Conservation (phyloP, 108 stramenopile species). For the Cylindrotheca closterium region DNA sequence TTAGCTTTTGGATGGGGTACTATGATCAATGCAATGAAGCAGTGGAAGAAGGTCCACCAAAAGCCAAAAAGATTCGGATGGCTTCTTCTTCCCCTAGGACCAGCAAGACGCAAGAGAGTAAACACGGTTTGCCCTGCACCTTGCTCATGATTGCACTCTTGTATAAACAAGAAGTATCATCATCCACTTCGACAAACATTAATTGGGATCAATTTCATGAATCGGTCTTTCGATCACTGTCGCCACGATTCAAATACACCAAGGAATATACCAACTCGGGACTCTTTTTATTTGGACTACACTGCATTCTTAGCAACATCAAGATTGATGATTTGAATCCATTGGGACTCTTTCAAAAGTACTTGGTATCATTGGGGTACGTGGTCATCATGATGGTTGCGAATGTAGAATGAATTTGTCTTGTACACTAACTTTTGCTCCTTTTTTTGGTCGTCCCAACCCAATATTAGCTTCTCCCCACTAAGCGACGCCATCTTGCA, state of each 20-base stretch:
- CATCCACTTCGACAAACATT: neutral
- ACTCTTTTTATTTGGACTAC: constrained; percentile 19
- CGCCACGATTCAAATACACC: constrained; percentile 17
- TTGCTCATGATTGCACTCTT: neutral
- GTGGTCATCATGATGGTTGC: neutral
- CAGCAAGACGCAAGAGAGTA: neutral
- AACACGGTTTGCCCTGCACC: neutral
- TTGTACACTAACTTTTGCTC: constrained; percentile 1
- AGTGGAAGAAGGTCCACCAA: neutral
- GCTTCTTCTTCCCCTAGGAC: neutral
- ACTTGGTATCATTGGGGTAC: constrained; percentile 18
- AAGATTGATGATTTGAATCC: constrained; percentile 11
- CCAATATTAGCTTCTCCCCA: neutral
- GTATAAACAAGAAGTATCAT: neutral
- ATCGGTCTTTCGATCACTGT: neutral
- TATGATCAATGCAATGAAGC: neutral
- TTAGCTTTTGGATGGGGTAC: neutral
- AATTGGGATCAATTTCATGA: constrained; percentile 3
- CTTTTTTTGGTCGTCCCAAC: neutral
- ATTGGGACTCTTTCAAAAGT: neutral
- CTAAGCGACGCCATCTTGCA: constrained; percentile 10
- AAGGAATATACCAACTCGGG: constrained; percentile 10
- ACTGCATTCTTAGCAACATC: neutral
- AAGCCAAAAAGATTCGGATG: neutral
- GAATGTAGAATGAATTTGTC: neutral